Conservation (phyloP, 2,329 filamentous ascomycete species). For the Aspergillus caelatus region DNA sequence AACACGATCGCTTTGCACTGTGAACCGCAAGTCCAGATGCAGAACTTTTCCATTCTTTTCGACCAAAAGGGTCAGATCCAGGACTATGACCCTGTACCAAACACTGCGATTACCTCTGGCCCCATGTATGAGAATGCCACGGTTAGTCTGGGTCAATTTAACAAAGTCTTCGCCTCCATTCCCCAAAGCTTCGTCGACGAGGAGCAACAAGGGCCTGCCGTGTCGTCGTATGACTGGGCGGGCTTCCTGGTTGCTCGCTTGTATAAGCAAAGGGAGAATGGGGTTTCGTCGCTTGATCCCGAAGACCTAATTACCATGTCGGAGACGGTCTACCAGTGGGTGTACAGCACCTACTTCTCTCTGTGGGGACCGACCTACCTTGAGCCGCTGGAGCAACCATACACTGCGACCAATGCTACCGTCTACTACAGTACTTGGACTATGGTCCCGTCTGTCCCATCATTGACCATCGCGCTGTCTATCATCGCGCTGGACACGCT, state of each 20-base stretch:
- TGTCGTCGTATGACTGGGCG: constrained; percentile 39
- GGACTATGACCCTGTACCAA: constrained; percentile 15
- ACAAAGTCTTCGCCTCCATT: constrained; percentile 39
- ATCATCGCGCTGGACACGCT: constrained; percentile 37
- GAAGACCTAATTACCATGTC: constrained; percentile 28
- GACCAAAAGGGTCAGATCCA: constrained; percentile 34
- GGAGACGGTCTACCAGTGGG: constrained; percentile 37
- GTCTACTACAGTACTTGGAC: constrained; percentile 34
- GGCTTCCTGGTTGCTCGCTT: constrained; percentile 37
- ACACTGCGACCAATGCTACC: constrained; percentile 28
- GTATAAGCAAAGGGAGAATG: constrained; percentile 30
- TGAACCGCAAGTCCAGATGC: constrained; percentile 29
- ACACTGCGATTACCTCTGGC: constrained; percentile 27
- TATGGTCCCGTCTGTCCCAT: constrained; percentile 34
- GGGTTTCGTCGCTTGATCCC: constrained; percentile 29
- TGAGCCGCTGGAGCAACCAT: constrained; percentile 22
- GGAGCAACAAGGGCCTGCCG: constrained; percentile 25
- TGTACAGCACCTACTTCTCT: constrained; percentile 39
- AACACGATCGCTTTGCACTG: constrained; percentile 39
- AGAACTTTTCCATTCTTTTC: constrained; percentile 30
- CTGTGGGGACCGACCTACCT: constrained; percentile 39
- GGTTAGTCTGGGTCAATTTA: constrained; percentile 37
- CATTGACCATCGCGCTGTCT: constrained; percentile 29
- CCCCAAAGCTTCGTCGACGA: constrained; percentile 35
- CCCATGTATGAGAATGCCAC: constrained; percentile 38